These are phyloP conservation scores for Skeletonema menzelii DNA, from an alignment of 108 stramenopile genomes.

Conservation along the genomic window DNA sequence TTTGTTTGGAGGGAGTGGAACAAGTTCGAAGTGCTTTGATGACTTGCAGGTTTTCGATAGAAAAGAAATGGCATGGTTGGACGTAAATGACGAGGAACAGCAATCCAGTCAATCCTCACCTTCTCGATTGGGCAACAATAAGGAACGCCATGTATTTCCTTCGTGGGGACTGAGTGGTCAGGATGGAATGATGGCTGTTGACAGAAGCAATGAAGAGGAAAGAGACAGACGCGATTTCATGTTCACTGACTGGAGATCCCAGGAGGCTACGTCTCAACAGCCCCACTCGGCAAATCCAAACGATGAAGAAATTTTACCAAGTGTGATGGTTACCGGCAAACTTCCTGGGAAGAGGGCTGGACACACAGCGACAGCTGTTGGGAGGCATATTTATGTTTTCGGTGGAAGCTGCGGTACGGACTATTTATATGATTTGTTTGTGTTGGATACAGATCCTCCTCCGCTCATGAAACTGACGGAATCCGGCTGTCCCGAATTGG, in stretches of 20 bases:
- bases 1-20: constrained; percentile 91
- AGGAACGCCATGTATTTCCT: neutral
- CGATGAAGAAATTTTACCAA: constrained; percentile 80
- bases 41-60: constrained; percentile 93
- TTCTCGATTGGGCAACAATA: neutral
- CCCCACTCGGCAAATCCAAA: constrained; percentile 77
- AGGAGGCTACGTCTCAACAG: constrained; percentile 33
- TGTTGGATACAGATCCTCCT: constrained; percentile 89
- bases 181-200: constrained; percentile 36
- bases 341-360: constrained; percentile 90
- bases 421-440: constrained; percentile 85
- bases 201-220: constrained; percentile 5
- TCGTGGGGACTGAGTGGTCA: constrained; percentile 32
- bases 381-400: constrained; percentile 79
- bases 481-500: constrained; percentile 62
- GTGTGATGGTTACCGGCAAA: constrained; percentile 66
- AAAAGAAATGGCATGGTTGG: constrained; percentile 86
- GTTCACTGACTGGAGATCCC: constrained; percentile 67
- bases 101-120: neutral
- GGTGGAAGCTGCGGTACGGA: constrained; percentile 80
- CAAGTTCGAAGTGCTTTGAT: constrained; percentile 88
- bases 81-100: constrained; percentile 67
- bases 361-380: constrained; percentile 92
- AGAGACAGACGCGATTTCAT: constrained; percentile 6
- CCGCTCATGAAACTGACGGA: constrained; percentile 68